Evolutionary conservation across 495 filamentous ascomycete species (phyloP), one percentile per base, ranked within the genome.

Genomic region (Endocarpon pusillum): DNA sequence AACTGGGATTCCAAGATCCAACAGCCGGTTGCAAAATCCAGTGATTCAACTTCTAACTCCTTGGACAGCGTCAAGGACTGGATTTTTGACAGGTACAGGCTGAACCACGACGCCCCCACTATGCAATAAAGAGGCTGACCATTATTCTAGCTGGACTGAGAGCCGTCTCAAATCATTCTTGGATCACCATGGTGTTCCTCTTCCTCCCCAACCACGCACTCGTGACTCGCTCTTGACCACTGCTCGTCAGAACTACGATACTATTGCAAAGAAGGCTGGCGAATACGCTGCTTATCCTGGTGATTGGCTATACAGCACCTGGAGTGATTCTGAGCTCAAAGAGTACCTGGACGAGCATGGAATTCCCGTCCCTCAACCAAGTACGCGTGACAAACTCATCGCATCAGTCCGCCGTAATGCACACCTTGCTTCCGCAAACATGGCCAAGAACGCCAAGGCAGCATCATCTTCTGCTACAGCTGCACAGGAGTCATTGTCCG

Each of bases 271-370:
- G 48, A 94, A 93, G 58, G 62, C 68, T 25, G 81, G 81, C 40
- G 79, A 94, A 55, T 78, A 81, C 1, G 59, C 69, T 23, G 49
- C 68, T 7, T 97, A 97, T 43, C 89, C 89, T 24, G 89, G 89
- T n/a, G 75, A 93, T 55, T 97, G 89, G 89, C 59, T 96, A 21
- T 97, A 94, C 46, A 71, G 72, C 38, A 62, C 77, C 22, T 97
- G 89, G 89, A 71, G 75, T 28, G 69, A 87, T 25, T 79, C 74
- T 35, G 74, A 78, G 22, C 51, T 77, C 26, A 81, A 76, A 54
- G 68, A 76, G 43, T 97, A 81, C 78, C 73, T 94, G 7, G 87
- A 94, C 51, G 77, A 80, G 43, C 74, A 81, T 45, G 89, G 89
- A 38, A 73, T 83, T 51, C 77, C 83, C n/a, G 77, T 64, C 17